phyloP scores from a whole-genome alignment of 2,329 filamentous ascomycete genomes.

The Beauveria varroae region DNA sequence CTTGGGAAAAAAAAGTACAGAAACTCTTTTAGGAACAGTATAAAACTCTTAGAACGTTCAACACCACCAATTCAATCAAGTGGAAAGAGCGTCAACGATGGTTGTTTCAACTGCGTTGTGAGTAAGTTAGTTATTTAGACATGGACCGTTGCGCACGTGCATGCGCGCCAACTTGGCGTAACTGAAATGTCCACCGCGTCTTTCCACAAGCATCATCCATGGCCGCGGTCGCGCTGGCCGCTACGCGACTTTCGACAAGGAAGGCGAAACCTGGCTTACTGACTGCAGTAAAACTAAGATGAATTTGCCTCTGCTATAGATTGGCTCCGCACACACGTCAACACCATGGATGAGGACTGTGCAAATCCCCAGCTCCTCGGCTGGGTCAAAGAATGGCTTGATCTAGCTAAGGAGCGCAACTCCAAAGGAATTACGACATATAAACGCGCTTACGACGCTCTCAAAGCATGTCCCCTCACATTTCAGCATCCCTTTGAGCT shows the following conservation, averaged over 20 bases:
- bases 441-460: slow-evolving; percentile 67
- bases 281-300: background rate
- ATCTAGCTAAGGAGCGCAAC: slow-evolving; percentile 59
- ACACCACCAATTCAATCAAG: background rate
- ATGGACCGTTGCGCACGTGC: background rate
- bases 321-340: background rate
- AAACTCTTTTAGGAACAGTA: too few relatives aligned
- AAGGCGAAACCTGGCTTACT: background rate
- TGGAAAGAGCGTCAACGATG: background rate
- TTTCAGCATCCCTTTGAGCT: slow-evolving; percentile 69
- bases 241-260: background rate
- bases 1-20: too few relatives aligned
- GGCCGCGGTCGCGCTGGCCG: background rate
- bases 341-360: slow-evolving; percentile 8
- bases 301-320: too few relatives aligned
- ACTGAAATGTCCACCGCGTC: background rate
- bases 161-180: background rate
- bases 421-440: slow-evolving; percentile 66
- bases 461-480: slow-evolving; percentile 64
- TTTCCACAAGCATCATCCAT: background rate
- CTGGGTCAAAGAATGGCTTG: slow-evolving; percentile 74
- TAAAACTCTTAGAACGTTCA: too few relatives aligned
- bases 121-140: too few relatives aligned
- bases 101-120: background rate
- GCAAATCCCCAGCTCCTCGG: slow-evolving; percentile 63